Base-by-base conservation (phyloP, 768 basidiomycete genomes). In the Russula emetica region DNA sequence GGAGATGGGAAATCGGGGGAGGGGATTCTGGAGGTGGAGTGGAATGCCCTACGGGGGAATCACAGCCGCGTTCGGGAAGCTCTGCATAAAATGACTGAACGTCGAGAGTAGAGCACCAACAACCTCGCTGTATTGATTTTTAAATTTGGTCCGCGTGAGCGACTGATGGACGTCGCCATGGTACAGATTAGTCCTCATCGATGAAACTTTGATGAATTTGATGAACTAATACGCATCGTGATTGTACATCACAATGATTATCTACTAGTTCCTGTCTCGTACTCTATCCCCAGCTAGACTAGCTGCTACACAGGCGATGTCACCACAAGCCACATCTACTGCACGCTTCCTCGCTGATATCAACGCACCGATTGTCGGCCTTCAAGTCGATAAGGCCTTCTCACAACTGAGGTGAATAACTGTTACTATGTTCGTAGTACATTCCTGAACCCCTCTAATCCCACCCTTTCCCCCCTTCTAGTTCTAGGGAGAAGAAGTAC, bases 301-400 rank as follows among this genome's bases (percentile, higher is more conserved):
- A 13, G 24, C 58, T 22, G 6, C 56, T 20, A 53, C 52, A 36
- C 4, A 58, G 9, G 69, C 57, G 20, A 58, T 63, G 58, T 73
- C 70, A 10, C 78, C 78, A 76, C 71, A 71, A 32, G 75, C 73
- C 61, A 70, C 75, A 49, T 63, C 75, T 34, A 61, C 78, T 14
- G 87, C 88, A 68, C 83, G 84, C 49, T 93, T 87, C 74, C 75
- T 90, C 49, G 87, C 91, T 40, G 92, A 94, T 76, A 78, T 78
- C n/a, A 73, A 78, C 14, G 82, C 89, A n/a, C 92, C 92, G 18
- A 75, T 91, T 59, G 92, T 90, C 73, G 79, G 83, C 60, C 77
- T 94, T 58, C 80, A 87, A 53, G 82, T 91, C 44, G 81, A 77
- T 45, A 82, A 84, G 59, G 82, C 87, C 1, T 94, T 93, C 70